Evolutionary conservation across 176 grass and related monocot species (phyloP), one percentile per base, ranked within the genome.

Genomic region (Aegilops umbellulata): DNA sequence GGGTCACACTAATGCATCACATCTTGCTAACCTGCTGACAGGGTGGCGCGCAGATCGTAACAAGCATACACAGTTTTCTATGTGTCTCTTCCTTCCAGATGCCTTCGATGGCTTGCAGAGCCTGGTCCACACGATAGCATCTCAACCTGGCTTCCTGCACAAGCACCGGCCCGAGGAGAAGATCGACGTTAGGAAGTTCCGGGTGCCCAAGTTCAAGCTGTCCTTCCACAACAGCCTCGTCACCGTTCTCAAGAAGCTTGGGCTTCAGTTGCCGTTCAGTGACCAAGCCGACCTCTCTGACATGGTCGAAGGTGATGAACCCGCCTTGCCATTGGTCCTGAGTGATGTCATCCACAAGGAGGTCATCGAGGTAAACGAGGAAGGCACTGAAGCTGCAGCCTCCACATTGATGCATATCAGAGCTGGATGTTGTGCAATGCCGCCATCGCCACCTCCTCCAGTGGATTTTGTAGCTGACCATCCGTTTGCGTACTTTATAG

Each of bases 1-100:
- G 16, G 49, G 16, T 19, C 1, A 29, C 25, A 65, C 20, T n/a
- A 0, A 60, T 60, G 55, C 55, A 60, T 60, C n/a, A 3, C 55
- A n/a, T 22, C 19, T 16, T 60, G 10, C n/a, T 64, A 4, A 13
- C 61, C 1, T 14, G 10, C 6, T 26, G 11, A 7, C 24, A 58
- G 55, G 55, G 15, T 17, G 15, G 4, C 1, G 47, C 5, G 47
- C 41, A 0, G 41, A 16, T 15, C 22, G 6, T 7, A 16, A 19
- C 24, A 74, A 47, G 5, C 14, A 0, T 5, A 74, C 57, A 0
- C 39, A 16, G 60, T 76, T 65, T 29, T 88, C 65, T 6, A 82
- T 91, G 90, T 77, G 68, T n/a, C 72, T 91, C 22, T 66, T 91
- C 22, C 82, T 91, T 12, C 78, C 90, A 0, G 63, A 91, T 29